Conservation (phyloP, 306 rosid genomes). For the Prinsepia uniflora region DNA sequence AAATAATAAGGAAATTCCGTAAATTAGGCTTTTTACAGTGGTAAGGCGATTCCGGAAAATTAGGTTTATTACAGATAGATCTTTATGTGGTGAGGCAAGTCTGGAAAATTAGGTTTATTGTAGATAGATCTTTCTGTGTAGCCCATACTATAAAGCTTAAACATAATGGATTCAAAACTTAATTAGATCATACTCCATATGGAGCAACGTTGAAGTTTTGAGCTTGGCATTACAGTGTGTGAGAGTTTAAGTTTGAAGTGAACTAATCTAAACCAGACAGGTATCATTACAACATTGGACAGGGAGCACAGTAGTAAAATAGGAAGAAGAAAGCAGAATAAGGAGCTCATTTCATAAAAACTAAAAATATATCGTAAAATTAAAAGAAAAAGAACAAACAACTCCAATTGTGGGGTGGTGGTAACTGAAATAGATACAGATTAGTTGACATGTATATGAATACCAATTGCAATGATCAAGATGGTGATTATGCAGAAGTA, state of each 20-base stretch:
- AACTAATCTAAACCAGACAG: background rate
- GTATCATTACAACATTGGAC: constrained; percentile 19
- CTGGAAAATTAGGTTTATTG: background rate
- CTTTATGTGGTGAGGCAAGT: too few species aligned
- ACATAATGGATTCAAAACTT: background rate
- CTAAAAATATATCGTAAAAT: background rate
- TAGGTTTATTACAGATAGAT: background rate
- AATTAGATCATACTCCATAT: background rate
- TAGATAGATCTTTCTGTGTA: background rate
- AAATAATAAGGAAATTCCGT: background rate
- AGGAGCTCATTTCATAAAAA: background rate
- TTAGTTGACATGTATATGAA: constrained; percentile 68
- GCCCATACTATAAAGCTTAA: background rate
- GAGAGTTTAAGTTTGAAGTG: constrained; percentile 6
- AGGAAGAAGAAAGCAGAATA: background rate
- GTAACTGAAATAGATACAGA: background rate
- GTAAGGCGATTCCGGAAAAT: background rate
- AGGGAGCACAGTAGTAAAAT: constrained; percentile 17
- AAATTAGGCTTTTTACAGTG: background rate
- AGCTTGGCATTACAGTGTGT: background rate
- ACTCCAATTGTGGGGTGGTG: background rate
- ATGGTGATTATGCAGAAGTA: constrained; percentile 81
- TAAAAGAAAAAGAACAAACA: constrained; percentile 5
- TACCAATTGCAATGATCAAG: constrained; percentile 75
- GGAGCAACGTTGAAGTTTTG: background rate